Evolutionary conservation across 257 asterid species (phyloP).

Genomic region (Linaria vulgaris): DNA sequence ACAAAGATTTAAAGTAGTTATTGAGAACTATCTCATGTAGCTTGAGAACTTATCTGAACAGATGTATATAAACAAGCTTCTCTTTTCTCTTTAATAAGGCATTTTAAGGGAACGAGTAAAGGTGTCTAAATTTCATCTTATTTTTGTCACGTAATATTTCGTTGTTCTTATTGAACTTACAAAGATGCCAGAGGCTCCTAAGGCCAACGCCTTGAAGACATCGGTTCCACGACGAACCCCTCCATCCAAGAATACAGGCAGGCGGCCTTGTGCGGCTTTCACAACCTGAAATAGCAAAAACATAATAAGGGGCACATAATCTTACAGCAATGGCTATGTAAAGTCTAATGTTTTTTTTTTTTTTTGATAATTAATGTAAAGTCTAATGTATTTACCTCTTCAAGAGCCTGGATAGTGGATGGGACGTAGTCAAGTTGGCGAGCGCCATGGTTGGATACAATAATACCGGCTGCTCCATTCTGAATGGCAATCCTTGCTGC

Average conservation of each 20-base stretch:
- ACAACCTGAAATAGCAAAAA: slow-evolving; percentile 56
- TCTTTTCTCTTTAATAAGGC: no score
- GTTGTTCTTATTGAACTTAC: slow-evolving; percentile 47
- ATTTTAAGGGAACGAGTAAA: no score
- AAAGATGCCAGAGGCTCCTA: slow-evolving; percentile 92
- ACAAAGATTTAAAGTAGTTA: no score
- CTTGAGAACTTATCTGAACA: no score
- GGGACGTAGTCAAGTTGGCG: slow-evolving; percentile 97
- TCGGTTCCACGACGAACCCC: slow-evolving; percentile 97
- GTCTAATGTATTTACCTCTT: slow-evolving; percentile 53
- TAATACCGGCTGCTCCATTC: slow-evolving; percentile 90
- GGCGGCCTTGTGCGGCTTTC: slow-evolving; percentile 88
- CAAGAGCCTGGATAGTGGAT: slow-evolving; percentile 79
- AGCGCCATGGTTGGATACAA: slow-evolving; percentile 95
- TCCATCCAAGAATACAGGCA: slow-evolving; percentile 95
- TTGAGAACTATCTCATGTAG: no score
- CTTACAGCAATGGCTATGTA: neutral
- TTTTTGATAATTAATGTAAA: no score
- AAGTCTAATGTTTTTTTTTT: neutral
- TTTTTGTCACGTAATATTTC: neutral
- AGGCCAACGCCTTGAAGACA: slow-evolving; percentile 93
- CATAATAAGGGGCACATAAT: neutral
- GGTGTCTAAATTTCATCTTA: no score
- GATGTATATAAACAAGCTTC: no score
- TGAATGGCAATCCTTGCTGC: slow-evolving; percentile 83